A percentile compares a stretch with the other conserved stretches of the same genome.
phyloP scores from a whole-genome alignment of 805 yeast species.

The Candida wancherniae region DNA sequence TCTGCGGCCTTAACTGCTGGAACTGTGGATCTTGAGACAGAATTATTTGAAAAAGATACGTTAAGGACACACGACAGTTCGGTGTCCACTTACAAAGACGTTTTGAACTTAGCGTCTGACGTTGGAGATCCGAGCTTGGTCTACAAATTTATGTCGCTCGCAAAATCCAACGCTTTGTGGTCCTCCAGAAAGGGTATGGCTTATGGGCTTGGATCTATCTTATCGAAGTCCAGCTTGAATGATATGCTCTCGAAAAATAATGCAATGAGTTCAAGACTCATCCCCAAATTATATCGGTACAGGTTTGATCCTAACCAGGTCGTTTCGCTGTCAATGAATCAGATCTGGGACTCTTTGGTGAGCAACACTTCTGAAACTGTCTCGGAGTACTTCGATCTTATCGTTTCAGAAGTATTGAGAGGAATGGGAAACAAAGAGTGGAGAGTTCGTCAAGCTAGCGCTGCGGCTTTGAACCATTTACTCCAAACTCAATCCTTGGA shows the following conservation, averaged over 20 bases:
- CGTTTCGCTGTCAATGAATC: constrained; percentile 79
- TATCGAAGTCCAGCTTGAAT: constrained; percentile 73
- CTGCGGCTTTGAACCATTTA: constrained; percentile 65
- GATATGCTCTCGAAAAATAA: constrained; percentile 52
- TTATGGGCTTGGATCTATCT: constrained; percentile 80
- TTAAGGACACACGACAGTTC: constrained; percentile 80
- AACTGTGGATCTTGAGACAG: constrained; percentile 69
- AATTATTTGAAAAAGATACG: constrained; percentile 78
- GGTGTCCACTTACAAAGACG: constrained; percentile 86
- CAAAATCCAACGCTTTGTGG: constrained; percentile 86
- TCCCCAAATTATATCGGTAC: constrained; percentile 81
- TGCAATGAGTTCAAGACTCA: constrained; percentile 51
- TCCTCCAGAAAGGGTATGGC: constrained; percentile 91
- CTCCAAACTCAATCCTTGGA: constrained; percentile 57
- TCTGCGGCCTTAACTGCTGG: constrained; percentile 51
- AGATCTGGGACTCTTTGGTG: constrained; percentile 77
- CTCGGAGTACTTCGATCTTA: constrained; percentile 48
- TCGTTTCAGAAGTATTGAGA: constrained; percentile 57
- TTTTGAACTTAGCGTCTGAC: constrained; percentile 81
- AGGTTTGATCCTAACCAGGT: constrained; percentile 75
- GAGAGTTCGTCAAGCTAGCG: constrained; percentile 88
- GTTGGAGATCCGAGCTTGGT: constrained; percentile 94
- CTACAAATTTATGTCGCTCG: constrained; percentile 89
- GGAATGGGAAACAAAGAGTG: constrained; percentile 83
- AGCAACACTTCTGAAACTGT: constrained; percentile 54